Percentiles rank a stretch among this genome's conserved stretches.
phyloP scores from a whole-genome alignment of 2,329 filamentous ascomycete genomes.

The Herpotrichia juniperi region DNA sequence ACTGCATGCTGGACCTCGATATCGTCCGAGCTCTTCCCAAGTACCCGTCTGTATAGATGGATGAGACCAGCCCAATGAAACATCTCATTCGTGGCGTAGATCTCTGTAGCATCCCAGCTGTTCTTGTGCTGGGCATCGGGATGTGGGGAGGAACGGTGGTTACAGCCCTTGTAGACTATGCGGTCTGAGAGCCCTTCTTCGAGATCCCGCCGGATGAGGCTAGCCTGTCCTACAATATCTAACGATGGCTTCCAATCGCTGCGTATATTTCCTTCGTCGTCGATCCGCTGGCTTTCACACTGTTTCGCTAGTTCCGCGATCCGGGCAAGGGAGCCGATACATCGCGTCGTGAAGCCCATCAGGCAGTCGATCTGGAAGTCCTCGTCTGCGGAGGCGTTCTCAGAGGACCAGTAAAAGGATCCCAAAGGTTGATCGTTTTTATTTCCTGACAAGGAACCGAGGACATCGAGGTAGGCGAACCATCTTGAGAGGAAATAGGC shows the following conservation, averaged over 20 bases:
- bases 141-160: constrained; percentile 44
- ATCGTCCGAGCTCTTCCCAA: constrained; percentile 65
- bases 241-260: constrained; percentile 64
- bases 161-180: constrained; percentile 50
- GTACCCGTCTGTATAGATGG: constrained; percentile 75
- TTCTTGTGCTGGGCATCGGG: constrained; percentile 43
- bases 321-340: constrained; percentile 72
- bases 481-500: constrained; percentile 79
- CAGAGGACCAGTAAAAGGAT: constrained; percentile 48
- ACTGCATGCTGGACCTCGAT: constrained; percentile 68
- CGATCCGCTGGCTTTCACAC: constrained; percentile 71
- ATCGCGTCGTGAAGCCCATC: constrained; percentile 76
- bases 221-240: constrained; percentile 62
- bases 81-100: constrained; percentile 75
- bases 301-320: constrained; percentile 73
- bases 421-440: constrained; percentile 51
- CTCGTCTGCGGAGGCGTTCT: constrained; percentile 60
- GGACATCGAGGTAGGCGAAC: constrained; percentile 83
- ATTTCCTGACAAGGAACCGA: constrained; percentile 72
- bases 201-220: constrained; percentile 66
- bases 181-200: constrained; percentile 55
- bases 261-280: constrained; percentile 56
- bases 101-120: constrained; percentile 66
- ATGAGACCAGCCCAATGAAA: constrained; percentile 81
- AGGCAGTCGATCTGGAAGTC: constrained; percentile 79